These are phyloP conservation scores for Calonectria pteridis DNA, from an alignment of 2,329 filamentous ascomycete genomes.

Conservation along the genomic window DNA sequence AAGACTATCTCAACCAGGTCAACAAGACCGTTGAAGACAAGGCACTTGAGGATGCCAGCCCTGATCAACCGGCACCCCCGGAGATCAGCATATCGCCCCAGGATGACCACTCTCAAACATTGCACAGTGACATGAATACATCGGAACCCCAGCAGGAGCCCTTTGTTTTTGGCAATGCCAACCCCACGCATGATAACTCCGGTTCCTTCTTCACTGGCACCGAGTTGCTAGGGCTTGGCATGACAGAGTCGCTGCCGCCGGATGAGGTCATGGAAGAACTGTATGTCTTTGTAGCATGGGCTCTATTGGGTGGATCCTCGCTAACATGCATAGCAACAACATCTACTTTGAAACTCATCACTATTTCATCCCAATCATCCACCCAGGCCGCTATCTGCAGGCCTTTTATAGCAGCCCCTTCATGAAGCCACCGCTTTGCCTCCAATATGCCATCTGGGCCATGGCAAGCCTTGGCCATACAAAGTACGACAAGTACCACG, in stretches of 20 bases:
- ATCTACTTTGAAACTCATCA: conserved; percentile 84
- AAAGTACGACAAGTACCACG: conserved; percentile 79
- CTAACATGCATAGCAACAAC: conserved; percentile 65
- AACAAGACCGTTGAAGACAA: conserved; percentile 52
- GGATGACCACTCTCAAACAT: conserved; percentile 14
- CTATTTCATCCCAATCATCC: conserved; percentile 80
- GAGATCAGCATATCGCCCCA: conserved; percentile 24
- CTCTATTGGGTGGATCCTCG: not conserved
- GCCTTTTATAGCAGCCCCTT: conserved; percentile 79
- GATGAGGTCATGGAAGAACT: conserved; percentile 86
- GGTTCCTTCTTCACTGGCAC: conserved; percentile 28
- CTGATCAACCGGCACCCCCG: conserved; percentile 31
- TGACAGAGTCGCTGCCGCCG: conserved; percentile 85
- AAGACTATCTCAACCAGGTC: conserved; percentile 80
- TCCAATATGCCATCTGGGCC: conserved; percentile 92
- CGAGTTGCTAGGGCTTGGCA: conserved; percentile 79
- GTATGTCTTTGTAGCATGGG: conserved; percentile 60
- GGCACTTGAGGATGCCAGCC: conserved; percentile 41
- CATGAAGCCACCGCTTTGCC: conserved; percentile 82
- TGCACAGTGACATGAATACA: not conserved
- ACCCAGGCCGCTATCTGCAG: conserved; percentile 80
- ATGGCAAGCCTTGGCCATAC: conserved; percentile 78
- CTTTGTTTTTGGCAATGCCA: conserved; percentile 31
- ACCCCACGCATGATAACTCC: conserved; percentile 23
- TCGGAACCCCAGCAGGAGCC: conserved; percentile 25